phyloP scores from a whole-genome alignment of 768 basidiomycete genomes.

The Termitomyces sp. region DNA sequence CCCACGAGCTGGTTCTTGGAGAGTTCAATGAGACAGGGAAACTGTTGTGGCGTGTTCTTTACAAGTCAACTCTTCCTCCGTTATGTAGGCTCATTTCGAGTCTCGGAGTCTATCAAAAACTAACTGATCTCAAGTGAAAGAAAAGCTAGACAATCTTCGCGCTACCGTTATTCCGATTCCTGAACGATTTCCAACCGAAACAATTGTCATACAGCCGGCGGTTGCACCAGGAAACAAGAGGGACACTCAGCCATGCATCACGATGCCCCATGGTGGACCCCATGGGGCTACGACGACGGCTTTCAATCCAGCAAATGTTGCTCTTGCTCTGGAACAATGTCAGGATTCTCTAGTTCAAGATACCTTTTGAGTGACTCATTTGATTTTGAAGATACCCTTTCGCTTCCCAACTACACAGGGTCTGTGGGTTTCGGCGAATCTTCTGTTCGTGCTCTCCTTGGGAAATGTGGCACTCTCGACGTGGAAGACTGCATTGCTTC shows the following conservation, averaged over 20 bases:
- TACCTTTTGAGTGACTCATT: not conserved
- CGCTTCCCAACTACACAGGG: conserved; percentile 63
- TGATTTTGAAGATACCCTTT: conserved; percentile 43
- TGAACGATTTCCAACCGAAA: conserved; percentile 43
- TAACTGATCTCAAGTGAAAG: conserved; percentile 30
- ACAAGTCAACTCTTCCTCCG: conserved; percentile 33
- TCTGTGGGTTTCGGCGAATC: conserved; percentile 61
- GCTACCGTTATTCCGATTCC: conserved; percentile 47
- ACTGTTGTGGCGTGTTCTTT: conserved; percentile 35
- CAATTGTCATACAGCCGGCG: conserved; percentile 42
- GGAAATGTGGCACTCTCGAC: conserved; percentile 59
- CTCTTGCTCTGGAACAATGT: conserved; percentile 60
- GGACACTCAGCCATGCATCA: conserved; percentile 41
- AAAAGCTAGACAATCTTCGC: conserved; percentile 34
- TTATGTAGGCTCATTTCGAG: conserved; percentile 29
- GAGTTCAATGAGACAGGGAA: conserved; percentile 21
- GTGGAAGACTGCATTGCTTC: conserved; percentile 60
- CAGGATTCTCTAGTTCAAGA: conserved; percentile 17
- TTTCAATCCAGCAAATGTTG: conserved; percentile 38
- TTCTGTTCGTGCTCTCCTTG: conserved; percentile 49
- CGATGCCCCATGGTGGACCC: conserved; percentile 60
- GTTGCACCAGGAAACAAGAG: conserved; percentile 4
- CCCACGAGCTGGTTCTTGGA: conserved; percentile 48
- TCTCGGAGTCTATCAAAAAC: not conserved
- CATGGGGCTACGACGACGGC: conserved; percentile 43